Base-by-base conservation (phyloP, 306 rosid species). In the Cicer pinnatifidum region DNA sequence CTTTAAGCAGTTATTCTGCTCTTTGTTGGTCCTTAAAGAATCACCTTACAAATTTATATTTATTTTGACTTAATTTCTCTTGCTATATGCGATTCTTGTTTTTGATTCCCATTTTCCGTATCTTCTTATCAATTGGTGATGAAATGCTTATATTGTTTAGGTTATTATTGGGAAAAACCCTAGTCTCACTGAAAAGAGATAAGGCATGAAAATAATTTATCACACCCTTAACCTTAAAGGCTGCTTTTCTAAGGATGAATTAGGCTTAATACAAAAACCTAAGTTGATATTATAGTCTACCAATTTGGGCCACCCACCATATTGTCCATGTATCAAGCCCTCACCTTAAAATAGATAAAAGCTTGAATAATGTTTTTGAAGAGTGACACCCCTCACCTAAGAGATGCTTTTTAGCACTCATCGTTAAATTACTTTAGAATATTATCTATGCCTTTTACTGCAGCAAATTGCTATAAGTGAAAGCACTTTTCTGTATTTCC, bases 401-500 rank as follows among this genome's bases (percentile, higher is more conserved):
- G 60, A 53, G 11, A 53, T 53, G 9, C 60, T 17, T 53, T 53
- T 17, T 53, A 17, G 51, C 19, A n/a, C 56, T 6, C 69, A 19
- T 20, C 58, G 46, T 57, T 47, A 77, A 43, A 64, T 8, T 45
- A 67, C 57, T 8, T 37, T 11, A 7, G 38, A 39, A 38, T 57
- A 52, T 48, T 69, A 13, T 28, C 33, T 70, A 64, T 62, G 8
- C 43, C 72, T 70, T 61, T 41, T 17, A 73, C 46, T 68, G 69
- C 40, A 2, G 44, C 52, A 62, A 12, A 53, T 71, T 78, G 61
- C 37, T 52, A 58, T 16, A 66, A 64, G 45, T 58, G 65, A 60
- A 65, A 54, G 63, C 54, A 37, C 7, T 84, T 61, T 61, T 75
- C 47, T 54, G 8, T 70, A 67, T 69, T 78, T 76, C 83, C 80